These are phyloP conservation scores for Talaromyces wortmannii DNA, from an alignment of 495 filamentous ascomycete species.

Conservation along the genomic window DNA sequence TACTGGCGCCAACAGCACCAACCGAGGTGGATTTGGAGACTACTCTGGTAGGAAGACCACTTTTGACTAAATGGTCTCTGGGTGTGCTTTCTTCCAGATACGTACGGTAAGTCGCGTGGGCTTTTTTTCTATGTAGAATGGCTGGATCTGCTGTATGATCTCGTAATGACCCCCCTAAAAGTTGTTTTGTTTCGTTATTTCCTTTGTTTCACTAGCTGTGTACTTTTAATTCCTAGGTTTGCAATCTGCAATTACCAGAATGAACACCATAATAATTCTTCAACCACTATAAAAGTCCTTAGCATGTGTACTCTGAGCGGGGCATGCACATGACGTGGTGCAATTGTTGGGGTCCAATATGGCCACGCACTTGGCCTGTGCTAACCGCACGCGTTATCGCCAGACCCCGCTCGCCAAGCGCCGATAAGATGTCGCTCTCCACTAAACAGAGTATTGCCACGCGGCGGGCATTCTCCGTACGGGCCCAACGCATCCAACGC, in stretches of 20 bases:
- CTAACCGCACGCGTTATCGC: background rate
- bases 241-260: no score
- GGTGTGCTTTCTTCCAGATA: background rate
- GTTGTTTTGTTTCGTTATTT: background rate
- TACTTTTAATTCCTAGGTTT: background rate
- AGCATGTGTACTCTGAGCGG: background rate
- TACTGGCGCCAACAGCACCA: conserved; percentile 42
- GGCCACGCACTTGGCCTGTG: background rate
- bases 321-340: background rate
- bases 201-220: background rate
- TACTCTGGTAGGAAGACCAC: conserved; percentile 91
- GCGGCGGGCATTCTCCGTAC: background rate
- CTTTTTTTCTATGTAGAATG: background rate
- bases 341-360: background rate
- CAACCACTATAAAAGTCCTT: background rate
- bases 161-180: background rate
- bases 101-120: conserved; percentile 1
- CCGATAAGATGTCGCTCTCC: background rate
- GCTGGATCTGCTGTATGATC: background rate
- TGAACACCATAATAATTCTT: background rate
- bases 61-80: conserved; percentile 37
- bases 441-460: background rate
- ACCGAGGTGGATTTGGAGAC: conserved; percentile 70
- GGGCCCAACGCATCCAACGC: background rate
- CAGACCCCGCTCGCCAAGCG: background rate